phyloP scores from a whole-genome alignment of 495 filamentous ascomycete species.

The Penicillium arizonense region DNA sequence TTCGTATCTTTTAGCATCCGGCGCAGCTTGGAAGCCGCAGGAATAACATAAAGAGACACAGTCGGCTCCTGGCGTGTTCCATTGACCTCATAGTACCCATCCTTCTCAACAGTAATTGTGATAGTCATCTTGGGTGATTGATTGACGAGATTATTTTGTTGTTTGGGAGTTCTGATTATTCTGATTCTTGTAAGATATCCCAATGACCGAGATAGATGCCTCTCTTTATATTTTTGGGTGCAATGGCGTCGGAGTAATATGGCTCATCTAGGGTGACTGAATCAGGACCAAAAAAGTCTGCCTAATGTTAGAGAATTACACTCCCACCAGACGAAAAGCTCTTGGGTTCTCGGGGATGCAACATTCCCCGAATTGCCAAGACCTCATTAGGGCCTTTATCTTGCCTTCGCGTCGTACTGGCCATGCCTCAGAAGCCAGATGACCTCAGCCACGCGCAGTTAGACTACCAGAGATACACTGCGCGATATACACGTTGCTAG shows the following conservation, averaged over 20 bases:
- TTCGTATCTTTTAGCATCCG: constrained; percentile 40
- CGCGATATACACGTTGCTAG: neutral
- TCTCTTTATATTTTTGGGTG: constrained; percentile 4
- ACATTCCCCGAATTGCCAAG: constrained; percentile 26
- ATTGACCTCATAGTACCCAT: constrained; percentile 39
- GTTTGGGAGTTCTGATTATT: neutral
- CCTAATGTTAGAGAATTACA: constrained; percentile 1
- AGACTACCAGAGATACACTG: neutral
- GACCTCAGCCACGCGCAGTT: constrained; percentile 5
- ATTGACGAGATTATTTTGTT: neutral
- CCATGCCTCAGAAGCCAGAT: constrained; percentile 3
- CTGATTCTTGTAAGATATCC: neutral
- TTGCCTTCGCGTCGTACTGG: constrained; percentile 19
- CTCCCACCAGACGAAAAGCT: constrained; percentile 6
- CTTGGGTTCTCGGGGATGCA: constrained; percentile 23
- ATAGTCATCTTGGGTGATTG: constrained; percentile 22
- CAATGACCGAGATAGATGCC: neutral
- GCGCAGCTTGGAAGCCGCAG: constrained; percentile 47
- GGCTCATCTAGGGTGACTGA: neutral
- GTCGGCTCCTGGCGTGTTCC: constrained; percentile 28
- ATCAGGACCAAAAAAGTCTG: neutral
- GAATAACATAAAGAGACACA: constrained; percentile 31
- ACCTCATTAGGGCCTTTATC: neutral
- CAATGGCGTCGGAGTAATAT: neutral
- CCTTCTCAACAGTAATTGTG: constrained; percentile 38